Evolutionary conservation across 495 filamentous ascomycete genomes (phyloP).

Genomic region (Mycothermus thermophilus): DNA sequence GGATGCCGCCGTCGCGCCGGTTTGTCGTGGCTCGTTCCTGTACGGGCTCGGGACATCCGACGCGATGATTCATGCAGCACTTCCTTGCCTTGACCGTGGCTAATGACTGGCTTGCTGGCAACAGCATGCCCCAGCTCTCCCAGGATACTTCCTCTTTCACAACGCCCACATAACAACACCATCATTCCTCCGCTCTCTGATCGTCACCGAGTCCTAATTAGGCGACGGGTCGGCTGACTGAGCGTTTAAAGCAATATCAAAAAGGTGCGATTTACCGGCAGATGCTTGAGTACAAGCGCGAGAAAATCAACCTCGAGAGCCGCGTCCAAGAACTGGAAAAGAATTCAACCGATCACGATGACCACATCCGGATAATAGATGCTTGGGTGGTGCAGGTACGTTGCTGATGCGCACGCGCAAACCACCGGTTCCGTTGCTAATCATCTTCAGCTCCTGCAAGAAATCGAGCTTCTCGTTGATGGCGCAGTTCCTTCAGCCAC

Average conservation of each 20-base stretch:
- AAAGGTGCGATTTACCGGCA: slow-evolving; percentile 96
- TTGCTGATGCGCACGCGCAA: slow-evolving; percentile 4
- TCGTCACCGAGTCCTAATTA: too few species aligned
- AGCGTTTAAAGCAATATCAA: slow-evolving; percentile 93
- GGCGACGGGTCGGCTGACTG: slow-evolving; percentile 23
- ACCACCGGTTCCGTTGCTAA: too few species aligned
- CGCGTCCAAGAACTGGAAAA: slow-evolving; percentile 65
- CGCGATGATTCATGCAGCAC: slow-evolving; percentile 15
- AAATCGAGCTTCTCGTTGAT: slow-evolving; percentile 57
- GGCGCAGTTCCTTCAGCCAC: slow-evolving; percentile 31
- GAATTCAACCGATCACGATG: slow-evolving; percentile 64
- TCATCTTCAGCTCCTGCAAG: slow-evolving; percentile 69
- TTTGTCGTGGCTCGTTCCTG: slow-evolving; percentile 1
- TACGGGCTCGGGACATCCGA: slow-evolving; percentile 9
- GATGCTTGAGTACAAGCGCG: slow-evolving; percentile 93
- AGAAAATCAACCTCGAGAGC: slow-evolving; percentile 62
- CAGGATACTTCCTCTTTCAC: slow-evolving; percentile 15
- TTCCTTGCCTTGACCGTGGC: slow-evolving; percentile 27
- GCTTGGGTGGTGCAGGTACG: slow-evolving; percentile 83
- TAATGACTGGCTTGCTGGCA: slow-evolving; percentile 36
- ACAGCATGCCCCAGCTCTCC: slow-evolving; percentile 24
- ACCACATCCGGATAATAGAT: slow-evolving; percentile 80
- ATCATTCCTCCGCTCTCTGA: too few species aligned
- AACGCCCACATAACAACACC: slow-evolving; percentile 1
- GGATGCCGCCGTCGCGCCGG: slow-evolving; percentile 6